Base-by-base conservation (phyloP, 1,139 yeast genomes). In the Yamadazyma mexicana region DNA sequence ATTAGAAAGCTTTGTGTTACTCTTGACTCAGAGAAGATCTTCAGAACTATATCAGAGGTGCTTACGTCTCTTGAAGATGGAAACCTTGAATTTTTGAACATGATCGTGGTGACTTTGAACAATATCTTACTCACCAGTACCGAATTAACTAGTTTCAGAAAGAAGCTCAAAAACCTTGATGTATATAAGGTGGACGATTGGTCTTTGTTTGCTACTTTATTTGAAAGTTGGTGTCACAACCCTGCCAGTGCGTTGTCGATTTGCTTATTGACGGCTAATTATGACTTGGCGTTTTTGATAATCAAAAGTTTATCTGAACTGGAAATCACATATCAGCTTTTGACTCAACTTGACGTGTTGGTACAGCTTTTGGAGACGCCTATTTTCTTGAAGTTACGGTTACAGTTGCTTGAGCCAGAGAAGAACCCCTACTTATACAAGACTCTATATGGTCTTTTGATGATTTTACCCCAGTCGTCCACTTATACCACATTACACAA, bases 391-490 rank as follows among this genome's bases (percentile, higher is more conserved):
- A 83, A 87, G 53, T 71, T 92, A 46, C 75, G 99, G 46, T 67
- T 94, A 45, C 97, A 92, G 60, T 67, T 94, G 18, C 67, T 94
- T 39, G 96, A 89, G 55, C 97, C 96, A 0, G 88, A 83, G 38
- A 80, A 78, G 51, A 77, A 87, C 55, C 96, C 95, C 0, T 86
- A 77, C 54, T 65, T 94, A 31, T 87, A 85, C 73, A 88, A 89
- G 57, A 86, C 96, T 35, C 73, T 94, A 23, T 94, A 89, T 57
- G 98, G 98, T 1, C 75, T 94, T 35, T 69, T 94, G 43, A 94
- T 94, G 99, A 74, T 94, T 5, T 65, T 94, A 39, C 99, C 99
- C 0, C 99, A 94, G 58, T 87, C 97, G 0, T 78, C 88, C n/a
- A 96, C 98, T 0, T 94, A 88, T 60, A 81, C 78, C 17, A 81